These are phyloP conservation scores for Symmetrospora coprosmae DNA, from an alignment of 768 basidiomycete genomes.

Conservation along the genomic window DNA sequence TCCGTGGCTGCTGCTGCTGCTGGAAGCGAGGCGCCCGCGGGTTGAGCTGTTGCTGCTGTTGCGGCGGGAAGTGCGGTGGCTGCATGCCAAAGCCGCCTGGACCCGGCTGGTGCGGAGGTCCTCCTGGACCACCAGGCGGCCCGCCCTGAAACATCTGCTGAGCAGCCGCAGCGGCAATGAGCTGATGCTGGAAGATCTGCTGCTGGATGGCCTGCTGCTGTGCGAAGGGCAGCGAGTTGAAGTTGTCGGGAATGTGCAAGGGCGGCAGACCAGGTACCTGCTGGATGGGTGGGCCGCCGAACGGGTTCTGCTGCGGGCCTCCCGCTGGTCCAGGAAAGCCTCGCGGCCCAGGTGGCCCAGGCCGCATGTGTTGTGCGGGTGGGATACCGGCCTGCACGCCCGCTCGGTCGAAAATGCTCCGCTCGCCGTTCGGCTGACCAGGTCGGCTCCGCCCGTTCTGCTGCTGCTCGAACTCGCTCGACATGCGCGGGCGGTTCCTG, in stretches of 20 bases:
- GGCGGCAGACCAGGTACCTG: conserved; percentile 19
- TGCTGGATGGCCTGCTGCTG: conserved; percentile 21
- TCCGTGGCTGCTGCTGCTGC: conserved; percentile 23
- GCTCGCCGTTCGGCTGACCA: not conserved
- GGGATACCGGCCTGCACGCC: conserved; percentile 19
- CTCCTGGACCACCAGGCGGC: too few species aligned
- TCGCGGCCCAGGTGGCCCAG: too few species aligned
- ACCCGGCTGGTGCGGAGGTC: not conserved
- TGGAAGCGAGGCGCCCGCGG: conserved; percentile 26
- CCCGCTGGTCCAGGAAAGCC: too few species aligned
- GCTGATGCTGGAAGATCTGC: conserved; percentile 22
- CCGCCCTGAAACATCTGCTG: conserved; percentile 11
- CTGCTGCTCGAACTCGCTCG: too few species aligned
- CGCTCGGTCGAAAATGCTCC: conserved; percentile 21
- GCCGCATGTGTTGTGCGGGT: not conserved
- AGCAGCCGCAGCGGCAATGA: conserved; percentile 16
- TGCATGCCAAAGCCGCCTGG: too few species aligned
- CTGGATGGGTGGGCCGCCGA: too few species aligned
- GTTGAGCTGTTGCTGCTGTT: conserved; percentile 25
- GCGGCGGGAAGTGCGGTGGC: conserved; percentile 29
- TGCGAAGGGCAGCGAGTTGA: not conserved
- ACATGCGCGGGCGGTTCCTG: conserved; percentile 11
- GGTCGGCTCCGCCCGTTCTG: not conserved
- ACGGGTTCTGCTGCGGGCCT: not conserved
- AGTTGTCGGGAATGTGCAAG: conserved; percentile 15